Evolutionary conservation across 345 rosid genomes (phyloP), one percentile per base, ranked within the genome.

Genomic region (Linum tenue): DNA sequence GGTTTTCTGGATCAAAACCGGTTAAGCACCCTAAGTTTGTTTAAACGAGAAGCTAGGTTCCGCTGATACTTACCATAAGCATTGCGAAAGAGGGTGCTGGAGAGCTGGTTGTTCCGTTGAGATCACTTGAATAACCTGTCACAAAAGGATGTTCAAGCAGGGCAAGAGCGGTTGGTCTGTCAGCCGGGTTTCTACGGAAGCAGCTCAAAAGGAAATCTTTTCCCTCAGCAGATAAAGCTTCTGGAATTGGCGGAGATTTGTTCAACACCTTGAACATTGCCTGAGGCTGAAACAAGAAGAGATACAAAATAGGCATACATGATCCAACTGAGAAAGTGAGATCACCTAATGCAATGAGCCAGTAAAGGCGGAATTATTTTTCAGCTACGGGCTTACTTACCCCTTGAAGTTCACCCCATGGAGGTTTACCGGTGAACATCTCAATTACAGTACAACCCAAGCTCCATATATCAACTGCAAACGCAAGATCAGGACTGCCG

Each of bases 401-500:
- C 92, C 87, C 92, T 68, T 70, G 77, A 60, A 81, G 69, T 39
- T 85, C 83, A 68, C 85, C 67, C 94, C 94, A 87, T 37, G 88
- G 94, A 56, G 90, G 88, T 79, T 73, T 82, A 51, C 94, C 88
- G 44, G 70, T 80, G 59, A 83, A 48, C 90, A 87, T 87, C 71
- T 87, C 94, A 40, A 87, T 76, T 59, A 87, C 55, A 9, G 90
- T 83, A 67, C 94, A 87, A 55, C 90, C 94, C 76, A 87, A 68
- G 63, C 90, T 83, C 94, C 94, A 87, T 42, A 85, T 83, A 70
- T 87, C 94, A 71, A 85, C 86, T 41, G 86, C 94, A 69, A 81
- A 74, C 67, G 94, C 94, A 76, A 76, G 80, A 68, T 83, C 72
- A 43, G 88, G 79, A 56, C 62, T 71, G n/a, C 72, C 67, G 73